Conservation (phyloP, 176 grass and related monocot species). For the Chloris gayana region DNA sequence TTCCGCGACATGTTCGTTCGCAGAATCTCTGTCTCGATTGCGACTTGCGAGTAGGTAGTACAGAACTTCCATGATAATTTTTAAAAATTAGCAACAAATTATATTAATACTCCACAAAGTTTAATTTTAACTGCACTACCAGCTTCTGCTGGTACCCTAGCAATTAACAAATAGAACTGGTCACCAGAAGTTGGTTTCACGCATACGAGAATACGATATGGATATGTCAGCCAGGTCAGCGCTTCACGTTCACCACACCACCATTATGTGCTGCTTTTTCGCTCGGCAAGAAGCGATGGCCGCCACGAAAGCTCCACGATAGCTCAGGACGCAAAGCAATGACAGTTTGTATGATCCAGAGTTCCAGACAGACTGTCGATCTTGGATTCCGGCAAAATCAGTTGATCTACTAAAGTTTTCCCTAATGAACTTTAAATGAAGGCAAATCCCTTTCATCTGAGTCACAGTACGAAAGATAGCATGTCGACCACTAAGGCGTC, state of each 20-base stretch:
- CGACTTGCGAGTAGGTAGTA: not conserved
- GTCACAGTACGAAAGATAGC: too few species aligned
- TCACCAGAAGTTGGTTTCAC: constrained; percentile 6
- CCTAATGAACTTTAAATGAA: too few species aligned
- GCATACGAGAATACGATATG: not conserved
- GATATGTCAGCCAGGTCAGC: too few species aligned
- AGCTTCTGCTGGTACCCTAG: not conserved
- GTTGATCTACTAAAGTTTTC: too few species aligned
- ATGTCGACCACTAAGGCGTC: too few species aligned
- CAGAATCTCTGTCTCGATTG: constrained; percentile 14
- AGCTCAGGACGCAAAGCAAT: not conserved
- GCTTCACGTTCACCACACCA: not conserved
- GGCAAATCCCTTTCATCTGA: too few species aligned
- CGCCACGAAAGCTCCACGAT: constrained; percentile 24
- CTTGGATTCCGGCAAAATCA: too few species aligned
- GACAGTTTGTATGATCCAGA: constrained; percentile 19
- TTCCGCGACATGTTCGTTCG: not conserved
- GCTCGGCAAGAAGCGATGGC: not conserved
- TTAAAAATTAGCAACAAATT: not conserved
- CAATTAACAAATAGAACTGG: not conserved
- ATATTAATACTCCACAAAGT: too few species aligned
- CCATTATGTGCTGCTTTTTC: constrained; percentile 25
- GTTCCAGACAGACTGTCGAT: not conserved
- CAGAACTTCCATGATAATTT: not conserved
- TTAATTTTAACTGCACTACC: not conserved